Base-by-base conservation (phyloP, 2,329 filamentous ascomycete genomes). In the Aspergillus sp. region DNA sequence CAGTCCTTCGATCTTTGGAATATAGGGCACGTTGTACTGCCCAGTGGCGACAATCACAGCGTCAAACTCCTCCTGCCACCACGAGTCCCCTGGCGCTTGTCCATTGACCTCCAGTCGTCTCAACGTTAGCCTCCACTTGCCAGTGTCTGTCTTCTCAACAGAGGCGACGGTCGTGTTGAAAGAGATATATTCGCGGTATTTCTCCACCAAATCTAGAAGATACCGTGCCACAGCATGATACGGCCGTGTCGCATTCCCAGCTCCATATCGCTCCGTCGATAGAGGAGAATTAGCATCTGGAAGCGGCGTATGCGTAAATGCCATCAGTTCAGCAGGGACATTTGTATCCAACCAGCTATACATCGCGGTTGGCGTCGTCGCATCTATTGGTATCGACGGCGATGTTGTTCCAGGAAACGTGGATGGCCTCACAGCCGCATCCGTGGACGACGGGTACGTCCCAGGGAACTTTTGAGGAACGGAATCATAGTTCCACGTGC, bases 31-130 rank as follows among this genome's bases (percentile, higher is more conserved):
- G 41, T 72, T 74, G 62, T 79, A 81, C 61, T 81, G 79, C 0
- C 80, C 80, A 0, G 71, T 76, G 0, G 80, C 79, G 41, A 80
- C 75, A 13, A 81, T 69, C 2, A 81, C 56, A 0, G 78, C 79
- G 64, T 82, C 79, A 28, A 80, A 81, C 0, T 62, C 64, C 61
- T 81, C 74, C 45, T 73, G 66, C 78, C 75, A 78, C 77, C 76
- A 78, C 63, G 71, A 68, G 52, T 77, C 71, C 13, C 60, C n/a
- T 50, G 54, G 28, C 46, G 48, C 2, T 41, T 47, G 25, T 62
- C 60, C 8, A 51, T 62, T 2, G 54, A 58, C 30, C 63, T 65
- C 9, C 72, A 68, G 63, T 38, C 79, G 78, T 22, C 30, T 77
- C 63, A 2, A 71, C 70, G 1, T 77, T 54, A 9, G 63, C 61